Percentiles rank a stretch among this genome's conserved stretches.
phyloP scores from a whole-genome alignment of 2,329 filamentous ascomycete species.

The Pseudodiploospora longispora region DNA sequence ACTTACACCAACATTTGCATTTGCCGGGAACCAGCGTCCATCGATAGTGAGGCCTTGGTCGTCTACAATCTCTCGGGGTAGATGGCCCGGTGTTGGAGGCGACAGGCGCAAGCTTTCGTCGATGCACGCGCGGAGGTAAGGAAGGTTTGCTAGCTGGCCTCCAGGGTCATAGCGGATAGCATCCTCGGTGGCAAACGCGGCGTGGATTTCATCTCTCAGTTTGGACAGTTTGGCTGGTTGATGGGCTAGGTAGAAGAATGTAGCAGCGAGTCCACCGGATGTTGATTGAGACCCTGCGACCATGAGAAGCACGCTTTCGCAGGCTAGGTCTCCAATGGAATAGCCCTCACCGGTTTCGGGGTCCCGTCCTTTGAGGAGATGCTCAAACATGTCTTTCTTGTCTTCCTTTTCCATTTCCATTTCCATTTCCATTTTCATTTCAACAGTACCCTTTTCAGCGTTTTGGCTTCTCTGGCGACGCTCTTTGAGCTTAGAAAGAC shows the following conservation, averaged over 20 bases:
- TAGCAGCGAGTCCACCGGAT: slow-evolving; percentile 10
- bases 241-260: slow-evolving; percentile 14
- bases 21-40: background rate
- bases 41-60: background rate
- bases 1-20: background rate
- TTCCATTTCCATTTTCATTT: too few relatives aligned
- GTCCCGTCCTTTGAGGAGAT: slow-evolving; percentile 13
- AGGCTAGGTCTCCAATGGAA: slow-evolving; percentile 13
- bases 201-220: slow-evolving; percentile 8
- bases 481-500: slow-evolving; percentile 8
- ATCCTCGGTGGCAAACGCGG: slow-evolving; percentile 7
- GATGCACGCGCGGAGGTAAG: slow-evolving; percentile 17
- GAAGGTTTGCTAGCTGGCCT: slow-evolving; percentile 8
- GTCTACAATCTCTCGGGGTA: slow-evolving; percentile 10
- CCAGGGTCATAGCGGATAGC: slow-evolving; percentile 7
- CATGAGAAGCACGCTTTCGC: slow-evolving; percentile 17
- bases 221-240: slow-evolving; percentile 6
- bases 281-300: slow-evolving; percentile 16
- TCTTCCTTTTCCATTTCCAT: background rate
- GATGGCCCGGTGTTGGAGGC: slow-evolving; percentile 12
- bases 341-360: slow-evolving; percentile 18
- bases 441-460: too few relatives aligned
- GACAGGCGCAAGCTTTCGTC: slow-evolving; percentile 16
- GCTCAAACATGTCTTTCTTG: slow-evolving; percentile 18
- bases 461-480: background rate